Evolutionary conservation across 2,329 filamentous ascomycete genomes (phyloP), one percentile per base, ranked within the genome.

Genomic region (Delphinella strobiligena): DNA sequence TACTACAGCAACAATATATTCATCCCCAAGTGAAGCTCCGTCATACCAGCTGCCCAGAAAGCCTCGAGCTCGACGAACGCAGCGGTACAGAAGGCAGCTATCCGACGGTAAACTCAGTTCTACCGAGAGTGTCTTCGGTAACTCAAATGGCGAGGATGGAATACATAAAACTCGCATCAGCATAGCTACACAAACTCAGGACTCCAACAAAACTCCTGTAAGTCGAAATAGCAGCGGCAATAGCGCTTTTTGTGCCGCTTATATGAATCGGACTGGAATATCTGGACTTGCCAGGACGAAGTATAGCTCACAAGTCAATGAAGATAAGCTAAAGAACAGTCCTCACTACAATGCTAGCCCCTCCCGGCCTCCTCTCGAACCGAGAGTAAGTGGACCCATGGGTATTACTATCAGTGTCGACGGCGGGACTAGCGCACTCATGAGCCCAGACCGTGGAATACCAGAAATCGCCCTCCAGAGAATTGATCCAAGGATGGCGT

Each of bases 211-310:
- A 14, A 5, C 18, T 34, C 5, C 8, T 4, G 9, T 30, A 37
- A n/a, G 30, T 14, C 30, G 15, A 5, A 41, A 37, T 15, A 33
- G 24, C 15, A 34, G 15, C 10, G 30, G 34, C 14, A 36, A 33
- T 27, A 7, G 15, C n/a, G 34, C 39, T 19, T 19, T 41, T 15
- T 41, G 37, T 14, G 39, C 39, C 5, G 30, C 34, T 7, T 41
- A 41, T 29, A 45, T 45, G 44, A 45, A 45, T 11, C 37, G 38
- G 11, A 45, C 44, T 14, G 44, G 33, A 9, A 37, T 40, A 3
- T 36, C 37, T 2, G 29, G 34, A 14, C 29, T 45, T 12, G 27
- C 40, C 14, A 31, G 41, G 35, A 32, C 17, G 12, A 10, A 37
- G 15, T 9, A 19, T 12, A 17, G 34, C 11, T 3, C 19, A 10